Evolutionary conservation across 2,329 filamentous ascomycete species (phyloP).

Genomic region (Dothideomycetes sp.): DNA sequence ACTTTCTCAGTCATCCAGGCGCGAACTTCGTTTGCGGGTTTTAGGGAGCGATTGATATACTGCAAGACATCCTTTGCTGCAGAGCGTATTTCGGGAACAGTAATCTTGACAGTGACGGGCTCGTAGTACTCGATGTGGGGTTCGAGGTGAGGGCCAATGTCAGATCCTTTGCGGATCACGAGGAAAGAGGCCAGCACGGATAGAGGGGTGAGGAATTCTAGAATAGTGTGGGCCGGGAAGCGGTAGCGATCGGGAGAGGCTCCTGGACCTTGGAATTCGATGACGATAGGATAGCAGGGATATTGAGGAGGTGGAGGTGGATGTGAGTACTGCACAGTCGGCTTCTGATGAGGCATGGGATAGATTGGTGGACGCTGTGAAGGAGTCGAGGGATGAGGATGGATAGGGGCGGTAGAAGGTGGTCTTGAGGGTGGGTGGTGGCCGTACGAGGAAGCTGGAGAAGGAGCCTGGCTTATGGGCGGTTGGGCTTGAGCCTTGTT

Average conservation of each 20-base stretch:
- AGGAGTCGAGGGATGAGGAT: slow-evolving; percentile 4
- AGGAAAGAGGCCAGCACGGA: slow-evolving; percentile 68
- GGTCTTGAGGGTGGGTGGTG: slow-evolving; percentile 2
- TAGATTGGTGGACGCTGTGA: slow-evolving; percentile 1
- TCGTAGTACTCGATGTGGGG: slow-evolving; percentile 62
- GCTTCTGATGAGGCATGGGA: neutral
- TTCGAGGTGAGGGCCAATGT: slow-evolving; percentile 33
- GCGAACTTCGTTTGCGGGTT: slow-evolving; percentile 43
- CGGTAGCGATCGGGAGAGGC: slow-evolving; percentile 65
- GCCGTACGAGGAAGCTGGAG: slow-evolving; percentile 5
- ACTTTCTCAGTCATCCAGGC: slow-evolving; percentile 50
- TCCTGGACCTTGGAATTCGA: slow-evolving; percentile 50
- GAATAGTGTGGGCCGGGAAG: slow-evolving; percentile 68
- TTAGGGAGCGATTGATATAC: slow-evolving; percentile 47
- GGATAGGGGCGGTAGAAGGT: slow-evolving; percentile 6
- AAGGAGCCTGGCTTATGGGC: slow-evolving; percentile 15
- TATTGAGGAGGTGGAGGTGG: slow-evolving; percentile 37
- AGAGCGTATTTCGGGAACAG: slow-evolving; percentile 3
- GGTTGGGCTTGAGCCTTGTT: slow-evolving; percentile 25
- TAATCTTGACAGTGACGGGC: slow-evolving; percentile 53
- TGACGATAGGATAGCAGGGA: slow-evolving; percentile 55
- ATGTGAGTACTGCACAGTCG: neutral
- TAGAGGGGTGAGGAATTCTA: slow-evolving; percentile 51
- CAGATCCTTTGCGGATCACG: slow-evolving; percentile 62
- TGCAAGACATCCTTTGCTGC: slow-evolving; percentile 40